Base-by-base conservation (phyloP, 1,284 basidiomycete genomes). In the Naganishia sp. region DNA sequence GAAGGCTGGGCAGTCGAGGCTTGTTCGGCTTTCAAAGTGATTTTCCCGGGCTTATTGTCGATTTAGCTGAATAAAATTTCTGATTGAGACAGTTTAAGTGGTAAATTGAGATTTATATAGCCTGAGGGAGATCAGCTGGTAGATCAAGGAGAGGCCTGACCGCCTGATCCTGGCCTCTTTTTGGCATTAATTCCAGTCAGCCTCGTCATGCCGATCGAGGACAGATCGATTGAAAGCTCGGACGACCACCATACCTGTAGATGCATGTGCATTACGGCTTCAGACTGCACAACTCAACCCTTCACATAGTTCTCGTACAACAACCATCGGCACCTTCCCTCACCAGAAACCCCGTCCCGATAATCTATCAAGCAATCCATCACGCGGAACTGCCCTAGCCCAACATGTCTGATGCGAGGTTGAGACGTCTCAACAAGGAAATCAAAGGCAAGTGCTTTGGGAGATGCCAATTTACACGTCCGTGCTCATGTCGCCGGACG, bases 351-450 rank as follows among this genome's bases (percentile, higher is more conserved):
- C 2, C 53, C 6, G 21, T 16, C n/a, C n/a, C 33, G 7, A 33
- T 5, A 15, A 18, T 15, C 18, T 2, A 21, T 53, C 52, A 11
- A 39, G 6, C n/a, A 43, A 44, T 44, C 42, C 42, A 5, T 15
- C 18, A 28, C 39, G 23, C 5, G 42, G 16, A 42, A 43, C 52
- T 3, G 18, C 28, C 42, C 5, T 13, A 31, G 10, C 23, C 28
- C 70, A 72, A 18, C 57, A 83, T 83, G 82, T 79, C 81, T 18
- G 92, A 95, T 78, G 92, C 94, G 64, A 84, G 94, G 70, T 84
- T 94, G 64, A 86, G 93, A 72, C 84, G 93, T 74, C 89, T 96
- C 43, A 92, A 92, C 81, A 95, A 94, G 82, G 94, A 94, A 82
- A 94, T 94, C 70, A 80, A 86, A 73, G 92, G 92, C 90, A 60